Percentiles rank a stretch among this genome's conserved stretches.
These are phyloP conservation scores for Echinosophora koreensis DNA, from an alignment of 306 rosid genomes.

Conservation along the genomic window DNA sequence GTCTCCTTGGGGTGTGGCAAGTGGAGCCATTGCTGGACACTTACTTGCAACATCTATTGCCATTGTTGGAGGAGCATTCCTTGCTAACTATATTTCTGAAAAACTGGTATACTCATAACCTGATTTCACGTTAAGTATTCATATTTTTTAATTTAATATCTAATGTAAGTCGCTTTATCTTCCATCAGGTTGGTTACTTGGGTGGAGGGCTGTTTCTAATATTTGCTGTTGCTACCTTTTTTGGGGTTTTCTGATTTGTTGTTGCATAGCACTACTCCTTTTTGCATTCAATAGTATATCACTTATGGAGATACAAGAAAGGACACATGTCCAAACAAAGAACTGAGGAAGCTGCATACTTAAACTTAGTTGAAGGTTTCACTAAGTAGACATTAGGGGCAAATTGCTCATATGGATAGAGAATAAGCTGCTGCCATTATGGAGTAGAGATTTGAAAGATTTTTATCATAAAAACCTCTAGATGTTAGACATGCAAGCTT, in stretches of 20 bases:
- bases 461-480: slow-evolving; percentile 1
- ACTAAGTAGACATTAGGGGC: slow-evolving; percentile 38
- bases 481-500: slow-evolving; percentile 19
- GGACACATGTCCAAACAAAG: slow-evolving; percentile 11
- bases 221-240: slow-evolving; percentile 88
- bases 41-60: slow-evolving; percentile 81
- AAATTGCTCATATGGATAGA: slow-evolving; percentile 33
- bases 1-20: slow-evolving; percentile 99
- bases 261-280: slow-evolving; percentile 13
- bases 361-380: slow-evolving; percentile 40
- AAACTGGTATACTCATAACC: slow-evolving; percentile 71
- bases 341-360: slow-evolving; percentile 1
- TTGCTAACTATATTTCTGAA: slow-evolving; percentile 94
- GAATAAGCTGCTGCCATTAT: slow-evolving; percentile 46
- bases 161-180: slow-evolving; percentile 38
- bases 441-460: not conserved
- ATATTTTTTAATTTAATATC: slow-evolving; percentile 22
- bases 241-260: slow-evolving; percentile 74
- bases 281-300: slow-evolving; percentile 26
- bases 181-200: slow-evolving; percentile 87
- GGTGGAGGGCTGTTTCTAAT: slow-evolving; percentile 88
- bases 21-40: slow-evolving; percentile 95
- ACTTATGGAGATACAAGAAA: slow-evolving; percentile 27
- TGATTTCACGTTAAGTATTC: not conserved
- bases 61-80: slow-evolving; percentile 90